These are phyloP conservation scores for Anethum foeniculum DNA, from an alignment of 140 eudicot genomes.

Conservation along the genomic window DNA sequence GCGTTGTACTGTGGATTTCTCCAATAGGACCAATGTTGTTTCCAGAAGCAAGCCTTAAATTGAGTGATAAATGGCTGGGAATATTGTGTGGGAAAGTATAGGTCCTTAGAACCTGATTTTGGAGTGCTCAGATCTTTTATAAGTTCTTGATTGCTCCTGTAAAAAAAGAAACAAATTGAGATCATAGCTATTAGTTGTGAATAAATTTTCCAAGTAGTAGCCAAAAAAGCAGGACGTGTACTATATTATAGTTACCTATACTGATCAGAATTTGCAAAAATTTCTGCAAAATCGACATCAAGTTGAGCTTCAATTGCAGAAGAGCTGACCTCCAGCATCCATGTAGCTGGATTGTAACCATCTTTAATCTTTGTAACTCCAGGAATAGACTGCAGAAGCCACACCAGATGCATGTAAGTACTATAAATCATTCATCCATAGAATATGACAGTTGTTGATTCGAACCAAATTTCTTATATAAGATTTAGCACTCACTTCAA, in stretches of 20 bases:
- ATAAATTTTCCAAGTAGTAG: background rate
- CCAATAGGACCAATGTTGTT: conserved; percentile 63
- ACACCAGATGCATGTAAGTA: background rate
- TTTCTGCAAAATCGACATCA: conserved; percentile 57
- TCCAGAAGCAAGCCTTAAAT: conserved; percentile 73
- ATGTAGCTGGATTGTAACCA: conserved; percentile 77
- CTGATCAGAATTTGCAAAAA: conserved; percentile 46
- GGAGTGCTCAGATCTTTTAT: conserved; percentile 53
- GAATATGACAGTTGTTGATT: background rate
- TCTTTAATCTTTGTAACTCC: conserved; percentile 58
- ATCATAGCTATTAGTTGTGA: background rate
- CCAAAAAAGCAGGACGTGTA: background rate
- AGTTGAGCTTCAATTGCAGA: conserved; percentile 47
- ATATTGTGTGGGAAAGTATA: conserved; percentile 48
- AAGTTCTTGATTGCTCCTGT: conserved; percentile 50
- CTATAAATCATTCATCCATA: background rate
- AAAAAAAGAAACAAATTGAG: conserved; percentile 5
- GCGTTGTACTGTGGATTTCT: conserved; percentile 65
- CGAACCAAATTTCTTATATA: background rate
- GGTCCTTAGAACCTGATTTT: conserved; percentile 45
- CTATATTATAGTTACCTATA: conserved; percentile 26
- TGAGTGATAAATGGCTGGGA: conserved; percentile 56
- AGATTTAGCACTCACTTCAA: conserved; percentile 41
- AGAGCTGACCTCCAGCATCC: conserved; percentile 67
- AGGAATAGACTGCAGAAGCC: conserved; percentile 39